A percentile compares a stretch with the other conserved stretches of the same genome.
phyloP scores from a whole-genome alignment of 2,329 filamentous ascomycete species.

The Fusarium torreyae region DNA sequence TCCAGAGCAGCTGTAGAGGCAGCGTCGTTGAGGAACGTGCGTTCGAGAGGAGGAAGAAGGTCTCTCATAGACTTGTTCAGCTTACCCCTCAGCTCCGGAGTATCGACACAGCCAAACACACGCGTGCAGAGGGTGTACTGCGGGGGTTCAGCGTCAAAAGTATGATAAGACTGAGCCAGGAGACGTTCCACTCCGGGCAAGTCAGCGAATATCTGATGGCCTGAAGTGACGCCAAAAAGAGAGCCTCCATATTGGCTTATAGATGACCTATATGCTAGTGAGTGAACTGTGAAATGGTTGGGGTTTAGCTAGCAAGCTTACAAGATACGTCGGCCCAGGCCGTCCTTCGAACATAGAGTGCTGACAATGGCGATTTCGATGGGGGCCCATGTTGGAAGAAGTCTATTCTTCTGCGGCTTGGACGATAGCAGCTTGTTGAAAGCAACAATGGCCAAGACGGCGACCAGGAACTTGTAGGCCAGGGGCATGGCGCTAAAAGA shows the following conservation, averaged over 20 bases:
- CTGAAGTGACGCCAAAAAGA: conserved; percentile 40
- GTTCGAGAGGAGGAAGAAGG: conserved; percentile 31
- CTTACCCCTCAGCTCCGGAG: conserved; percentile 20
- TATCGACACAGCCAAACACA: conserved; percentile 34
- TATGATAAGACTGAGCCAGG: conserved; percentile 32
- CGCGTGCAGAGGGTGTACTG: conserved; percentile 33
- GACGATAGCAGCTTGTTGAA: background rate
- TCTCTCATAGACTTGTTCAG: conserved; percentile 20
- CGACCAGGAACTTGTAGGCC: background rate
- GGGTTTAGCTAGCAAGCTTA: background rate
- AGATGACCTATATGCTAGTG: conserved; percentile 8
- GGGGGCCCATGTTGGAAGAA: conserved; percentile 22
- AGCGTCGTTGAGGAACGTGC: conserved; percentile 41
- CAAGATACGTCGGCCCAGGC: conserved; percentile 30
- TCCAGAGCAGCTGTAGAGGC: conserved; percentile 39
- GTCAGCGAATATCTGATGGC: conserved; percentile 36
- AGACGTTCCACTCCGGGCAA: conserved; percentile 36
- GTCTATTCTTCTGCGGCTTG: background rate
- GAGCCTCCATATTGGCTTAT: conserved; percentile 36
- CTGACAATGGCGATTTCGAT: conserved; percentile 32
- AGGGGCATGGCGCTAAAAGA: background rate
- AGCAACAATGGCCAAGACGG: background rate
- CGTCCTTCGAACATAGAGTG: conserved; percentile 28
- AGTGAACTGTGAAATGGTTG: background rate
- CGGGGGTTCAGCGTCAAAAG: conserved; percentile 18